Conservation (phyloP, 2,329 filamentous ascomycete species). For the Ascosphaera apis region DNA sequence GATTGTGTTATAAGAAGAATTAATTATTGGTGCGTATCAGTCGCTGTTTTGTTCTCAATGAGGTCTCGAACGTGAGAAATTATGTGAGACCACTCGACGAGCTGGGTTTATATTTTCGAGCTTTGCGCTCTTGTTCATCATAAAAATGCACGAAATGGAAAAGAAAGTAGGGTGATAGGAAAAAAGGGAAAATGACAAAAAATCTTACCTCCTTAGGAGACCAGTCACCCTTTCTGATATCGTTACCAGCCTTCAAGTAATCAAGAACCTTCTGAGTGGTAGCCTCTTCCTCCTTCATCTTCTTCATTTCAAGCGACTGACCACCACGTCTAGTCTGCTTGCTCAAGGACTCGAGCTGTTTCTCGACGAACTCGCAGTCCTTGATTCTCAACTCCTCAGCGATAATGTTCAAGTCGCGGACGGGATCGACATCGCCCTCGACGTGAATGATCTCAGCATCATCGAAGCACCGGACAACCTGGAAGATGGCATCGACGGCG, state of each 20-base stretch:
- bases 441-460: constrained; percentile 99
- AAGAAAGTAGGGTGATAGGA: constrained; percentile 5
- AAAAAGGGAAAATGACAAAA: constrained; percentile 7
- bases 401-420: constrained; percentile 88
- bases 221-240: constrained; percentile 83
- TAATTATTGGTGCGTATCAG: constrained; percentile 1
- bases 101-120: constrained; percentile 92
- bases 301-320: constrained; percentile 94
- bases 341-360: constrained; percentile 71
- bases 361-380: constrained; percentile 96
- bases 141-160: constrained; percentile 20
- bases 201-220: constrained; percentile 65
- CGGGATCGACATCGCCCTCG: constrained; percentile 91
- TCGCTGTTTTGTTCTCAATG: constrained; percentile 54
- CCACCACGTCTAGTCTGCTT: constrained; percentile 92
- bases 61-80: constrained; percentile 49
- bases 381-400: constrained; percentile 90
- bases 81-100: constrained; percentile 76
- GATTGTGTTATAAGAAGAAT: constrained; percentile 5
- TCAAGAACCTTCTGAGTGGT: constrained; percentile 76
- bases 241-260: constrained; percentile 68
- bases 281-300: constrained; percentile 80
- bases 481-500: constrained; percentile 93
- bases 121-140: constrained; percentile 98
- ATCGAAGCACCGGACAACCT: constrained; percentile 91